Percentiles rank a stretch among this genome's conserved stretches.
Conservation (phyloP, 1,139 yeast species). For the Taphrina communis region DNA sequence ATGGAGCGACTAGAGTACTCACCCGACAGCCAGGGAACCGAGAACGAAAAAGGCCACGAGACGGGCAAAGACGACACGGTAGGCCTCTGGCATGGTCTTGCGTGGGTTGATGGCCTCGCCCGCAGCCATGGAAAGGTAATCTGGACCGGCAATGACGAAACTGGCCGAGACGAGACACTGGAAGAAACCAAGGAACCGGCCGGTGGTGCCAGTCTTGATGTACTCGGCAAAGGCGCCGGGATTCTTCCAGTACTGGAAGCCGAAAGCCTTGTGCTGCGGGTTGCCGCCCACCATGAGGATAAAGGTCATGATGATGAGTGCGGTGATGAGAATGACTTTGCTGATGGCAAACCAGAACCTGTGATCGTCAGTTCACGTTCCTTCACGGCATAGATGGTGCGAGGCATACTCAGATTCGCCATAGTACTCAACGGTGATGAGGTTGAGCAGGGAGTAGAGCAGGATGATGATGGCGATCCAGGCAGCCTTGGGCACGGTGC, state of each 20-base stretch:
- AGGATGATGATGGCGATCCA: constrained; percentile 38
- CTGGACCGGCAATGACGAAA: constrained; percentile 75
- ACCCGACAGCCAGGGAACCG: constrained; percentile 38
- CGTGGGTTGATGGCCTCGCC: constrained; percentile 88
- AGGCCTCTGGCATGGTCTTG: constrained; percentile 81
- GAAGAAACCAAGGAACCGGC: constrained; percentile 71
- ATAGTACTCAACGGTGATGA: constrained; percentile 73
- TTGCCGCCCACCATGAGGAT: constrained; percentile 81
- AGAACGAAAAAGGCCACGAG: constrained; percentile 76
- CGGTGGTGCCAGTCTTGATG: constrained; percentile 47
- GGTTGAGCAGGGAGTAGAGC: constrained; percentile 50
- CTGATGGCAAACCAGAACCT: constrained; percentile 70
- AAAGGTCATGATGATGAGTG: constrained; percentile 71
- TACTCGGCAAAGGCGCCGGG: constrained; percentile 83
- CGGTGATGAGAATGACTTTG: constrained; percentile 72
- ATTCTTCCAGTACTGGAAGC: constrained; percentile 75
- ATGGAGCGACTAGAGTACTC: not conserved
- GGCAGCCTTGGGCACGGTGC: constrained; percentile 34
- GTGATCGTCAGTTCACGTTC: constrained; percentile 61
- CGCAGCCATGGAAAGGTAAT: constrained; percentile 84
- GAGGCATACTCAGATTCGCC: constrained; percentile 66
- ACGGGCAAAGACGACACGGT: constrained; percentile 79
- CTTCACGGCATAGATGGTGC: constrained; percentile 62
- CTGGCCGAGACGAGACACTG: constrained; percentile 69
- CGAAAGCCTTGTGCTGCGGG: constrained; percentile 57